Conservation (phyloP, 345 rosid species). For the Schrenkiella parvula region DNA sequence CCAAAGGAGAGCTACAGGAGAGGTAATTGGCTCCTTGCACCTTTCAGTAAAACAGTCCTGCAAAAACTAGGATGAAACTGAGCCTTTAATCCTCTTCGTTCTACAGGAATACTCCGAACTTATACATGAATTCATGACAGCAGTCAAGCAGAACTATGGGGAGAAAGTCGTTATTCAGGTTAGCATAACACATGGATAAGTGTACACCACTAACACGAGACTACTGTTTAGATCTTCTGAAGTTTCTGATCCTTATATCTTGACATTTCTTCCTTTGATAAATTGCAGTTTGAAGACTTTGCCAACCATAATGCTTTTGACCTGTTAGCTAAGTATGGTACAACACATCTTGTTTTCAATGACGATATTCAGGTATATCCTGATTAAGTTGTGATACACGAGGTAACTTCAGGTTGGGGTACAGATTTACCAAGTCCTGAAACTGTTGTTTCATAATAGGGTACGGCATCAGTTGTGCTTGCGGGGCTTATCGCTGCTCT, state of each 20-base stretch:
- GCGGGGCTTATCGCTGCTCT: constrained; percentile 88
- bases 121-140: constrained; percentile 89
- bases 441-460: constrained; percentile 43
- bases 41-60: constrained; percentile 18
- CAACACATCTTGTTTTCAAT: constrained; percentile 96
- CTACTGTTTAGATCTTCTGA: not conserved
- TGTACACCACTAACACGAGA: not conserved
- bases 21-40: constrained; percentile 43
- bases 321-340: constrained; percentile 73
- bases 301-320: constrained; percentile 98
- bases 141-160: constrained; percentile 89
- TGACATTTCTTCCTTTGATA: not conserved
- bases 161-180: constrained; percentile 97
- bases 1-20: constrained; percentile 93
- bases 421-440: not conserved
- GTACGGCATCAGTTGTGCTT: constrained; percentile 98
- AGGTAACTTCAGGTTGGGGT: not conserved
- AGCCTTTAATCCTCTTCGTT: constrained; percentile 19
- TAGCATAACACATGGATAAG: constrained; percentile 20
- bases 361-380: constrained; percentile 89
- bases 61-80: not conserved
- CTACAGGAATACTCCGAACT: constrained; percentile 88
- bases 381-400: constrained; percentile 7
- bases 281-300: constrained; percentile 89
- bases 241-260: not conserved